Evolutionary conservation across 2,329 filamentous ascomycete genomes (phyloP), one percentile per base, ranked within the genome.

Genomic region (Aspergillus ibericus): DNA sequence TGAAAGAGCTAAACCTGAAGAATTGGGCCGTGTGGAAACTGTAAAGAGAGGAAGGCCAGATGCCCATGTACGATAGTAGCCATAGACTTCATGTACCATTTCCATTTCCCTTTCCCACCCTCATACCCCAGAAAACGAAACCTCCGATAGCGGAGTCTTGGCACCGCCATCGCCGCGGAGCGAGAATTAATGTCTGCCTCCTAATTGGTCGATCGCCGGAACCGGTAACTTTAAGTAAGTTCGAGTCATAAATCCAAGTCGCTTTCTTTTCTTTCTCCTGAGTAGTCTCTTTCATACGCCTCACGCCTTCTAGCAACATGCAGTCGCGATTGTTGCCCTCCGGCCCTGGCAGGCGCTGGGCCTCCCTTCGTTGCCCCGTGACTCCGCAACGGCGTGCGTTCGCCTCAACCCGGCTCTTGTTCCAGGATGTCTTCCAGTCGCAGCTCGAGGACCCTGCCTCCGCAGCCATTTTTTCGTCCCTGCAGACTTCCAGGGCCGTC

Each of bases 381-480:
- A 66, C 60, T 25, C 58, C 66, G 32, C 66, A 66, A 56, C 67
- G 68, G 50, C 70, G 71, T 51, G 63, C 69, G 3, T 70, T 74
- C 55, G 65, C 70, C 50, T 71, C 71, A 47, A 67, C 71, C 12
- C 62, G 63, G 42, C 59, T 66, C 38, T 62, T 66, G 47, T 63
- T 68, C 29, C 54, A 57, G 38, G 79, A 85, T 70, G 83, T 82
- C 59, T 90, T 90, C 68, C 85, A 85, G 58, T 83, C 87, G 2
- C 84, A 89, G 71, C 80, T 85, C 56, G 82, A 88, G 59, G 83
- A 83, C 62, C 75, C 83, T 2, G 69, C 77, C 4, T 79, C 92
- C 15, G 85, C 90, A 67, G 87, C 92, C 59, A 84, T 96, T 62
- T 86, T 96, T 63, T 86, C 89, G 40, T 88, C 91, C 34, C 84